A percentile compares a stretch with the other conserved stretches of the same genome.
phyloP scores from a whole-genome alignment of 2,329 filamentous ascomycete genomes.

The Arthrobotrys sinensis region DNA sequence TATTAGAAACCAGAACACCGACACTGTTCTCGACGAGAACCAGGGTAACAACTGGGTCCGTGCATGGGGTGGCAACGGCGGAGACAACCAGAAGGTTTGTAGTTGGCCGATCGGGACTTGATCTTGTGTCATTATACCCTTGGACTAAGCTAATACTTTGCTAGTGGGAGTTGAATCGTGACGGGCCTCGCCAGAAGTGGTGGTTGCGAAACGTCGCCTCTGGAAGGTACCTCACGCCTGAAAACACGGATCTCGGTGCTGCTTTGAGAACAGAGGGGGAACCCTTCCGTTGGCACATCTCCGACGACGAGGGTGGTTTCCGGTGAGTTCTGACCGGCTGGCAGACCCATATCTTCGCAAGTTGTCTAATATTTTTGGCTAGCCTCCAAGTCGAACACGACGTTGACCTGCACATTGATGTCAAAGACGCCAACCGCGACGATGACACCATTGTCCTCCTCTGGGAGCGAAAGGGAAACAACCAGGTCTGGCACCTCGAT shows the following conservation, averaged over 20 bases:
- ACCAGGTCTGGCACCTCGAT: constrained; percentile 33
- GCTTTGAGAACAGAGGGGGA: constrained; percentile 19
- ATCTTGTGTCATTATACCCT: background rate
- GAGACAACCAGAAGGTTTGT: constrained; percentile 35
- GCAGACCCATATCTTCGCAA: too few relatives aligned
- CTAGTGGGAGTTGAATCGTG: constrained; percentile 40
- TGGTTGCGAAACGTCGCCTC: constrained; percentile 9
- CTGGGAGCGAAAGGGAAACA: constrained; percentile 40
- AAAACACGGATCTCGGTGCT: constrained; percentile 6
- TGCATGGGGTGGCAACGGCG: constrained; percentile 29
- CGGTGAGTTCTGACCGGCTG: background rate
- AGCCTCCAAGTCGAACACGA: constrained; percentile 19
- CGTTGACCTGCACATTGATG: constrained; percentile 29
- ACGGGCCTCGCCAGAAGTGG: constrained; percentile 32
- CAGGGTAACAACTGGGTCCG: constrained; percentile 39
- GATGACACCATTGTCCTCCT: constrained; percentile 23
- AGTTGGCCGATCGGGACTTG: background rate
- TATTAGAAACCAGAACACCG: constrained; percentile 33
- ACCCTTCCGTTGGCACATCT: constrained; percentile 35
- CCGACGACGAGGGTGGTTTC: constrained; percentile 29
- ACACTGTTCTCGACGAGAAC: constrained; percentile 41
- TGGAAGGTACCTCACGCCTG: constrained; percentile 23
- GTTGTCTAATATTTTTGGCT: background rate
- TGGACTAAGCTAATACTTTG: background rate
- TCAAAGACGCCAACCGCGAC: constrained; percentile 15